phyloP scores from a whole-genome alignment of 2,329 filamentous ascomycete species.

The Alternaria sp. region DNA sequence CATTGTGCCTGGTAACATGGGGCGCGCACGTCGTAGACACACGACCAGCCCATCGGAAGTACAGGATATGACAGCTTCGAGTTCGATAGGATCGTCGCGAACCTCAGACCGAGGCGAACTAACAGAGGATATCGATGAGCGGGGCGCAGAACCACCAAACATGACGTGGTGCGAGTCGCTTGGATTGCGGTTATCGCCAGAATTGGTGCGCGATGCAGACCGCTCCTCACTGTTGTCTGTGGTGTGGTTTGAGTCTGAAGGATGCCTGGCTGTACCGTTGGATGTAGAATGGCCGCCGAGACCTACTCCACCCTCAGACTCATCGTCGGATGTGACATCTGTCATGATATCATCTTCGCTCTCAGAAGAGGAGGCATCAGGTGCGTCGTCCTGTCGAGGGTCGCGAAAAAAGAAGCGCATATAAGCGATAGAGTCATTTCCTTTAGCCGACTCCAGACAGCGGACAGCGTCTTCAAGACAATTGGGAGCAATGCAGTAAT shows the following conservation, averaged over 20 bases:
- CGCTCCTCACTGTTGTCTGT: slow-evolving; percentile 29
- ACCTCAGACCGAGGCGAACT: slow-evolving; percentile 36
- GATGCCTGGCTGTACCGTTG: slow-evolving; percentile 28
- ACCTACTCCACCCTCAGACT: slow-evolving; percentile 56
- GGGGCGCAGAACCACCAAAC: slow-evolving; percentile 38
- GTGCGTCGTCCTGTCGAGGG: slow-evolving; percentile 64
- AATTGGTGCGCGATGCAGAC: slow-evolving; percentile 52
- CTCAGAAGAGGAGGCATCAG: slow-evolving; percentile 53
- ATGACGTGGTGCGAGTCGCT: slow-evolving; percentile 44
- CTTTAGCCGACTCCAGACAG: slow-evolving; percentile 84
- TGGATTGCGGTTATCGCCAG: slow-evolving; percentile 56
- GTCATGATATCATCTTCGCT: slow-evolving; percentile 59
- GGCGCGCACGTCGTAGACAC: slow-evolving; percentile 76
- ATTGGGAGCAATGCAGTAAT: slow-evolving; percentile 82
- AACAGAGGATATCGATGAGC: slow-evolving; percentile 40
- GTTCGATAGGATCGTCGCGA: slow-evolving; percentile 64
- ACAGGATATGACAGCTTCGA: slow-evolving; percentile 91
- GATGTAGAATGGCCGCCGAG: slow-evolving; percentile 45
- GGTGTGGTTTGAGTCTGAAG: slow-evolving; percentile 26
- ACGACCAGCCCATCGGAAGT: slow-evolving; percentile 88
- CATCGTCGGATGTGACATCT: slow-evolving; percentile 58
- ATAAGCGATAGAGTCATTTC: slow-evolving; percentile 90
- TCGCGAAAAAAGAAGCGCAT: slow-evolving; percentile 85
- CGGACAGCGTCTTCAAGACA: slow-evolving; percentile 79
- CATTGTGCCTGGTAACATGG: slow-evolving; percentile 65